phyloP scores from a whole-genome alignment of 306 rosid species.

The Sicyos edulis region DNA sequence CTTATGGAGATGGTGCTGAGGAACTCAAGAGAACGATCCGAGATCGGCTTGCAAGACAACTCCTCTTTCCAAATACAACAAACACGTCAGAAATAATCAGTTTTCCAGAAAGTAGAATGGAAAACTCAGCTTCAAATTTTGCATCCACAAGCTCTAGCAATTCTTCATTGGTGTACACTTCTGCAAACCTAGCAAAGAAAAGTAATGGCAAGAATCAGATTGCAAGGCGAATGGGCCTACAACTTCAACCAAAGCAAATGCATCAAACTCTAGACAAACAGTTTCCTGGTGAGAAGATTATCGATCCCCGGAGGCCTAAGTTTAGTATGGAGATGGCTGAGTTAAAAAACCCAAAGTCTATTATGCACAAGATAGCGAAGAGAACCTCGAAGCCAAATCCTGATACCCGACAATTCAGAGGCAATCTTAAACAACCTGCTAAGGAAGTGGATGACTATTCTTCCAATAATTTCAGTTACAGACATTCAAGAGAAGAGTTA shows the following conservation, averaged over 20 bases:
- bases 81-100: constrained; percentile 28
- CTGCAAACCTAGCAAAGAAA: constrained; percentile 33
- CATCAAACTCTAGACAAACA: constrained; percentile 32
- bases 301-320: constrained; percentile 43
- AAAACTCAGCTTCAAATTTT: constrained; percentile 45
- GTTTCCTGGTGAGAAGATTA: constrained; percentile 40
- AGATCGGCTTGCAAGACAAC: constrained; percentile 37
- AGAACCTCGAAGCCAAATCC: constrained; percentile 41
- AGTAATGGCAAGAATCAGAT: constrained; percentile 49
- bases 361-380: constrained; percentile 30
- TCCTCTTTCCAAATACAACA: constrained; percentile 23
- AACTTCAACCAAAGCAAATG: constrained; percentile 42
- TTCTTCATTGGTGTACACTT: constrained; percentile 37
- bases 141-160: constrained; percentile 75
- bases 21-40: constrained; percentile 43
- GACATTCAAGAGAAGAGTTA: constrained; percentile 19
- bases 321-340: constrained; percentile 54
- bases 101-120: too few species aligned
- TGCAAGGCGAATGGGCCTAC: constrained; percentile 84
- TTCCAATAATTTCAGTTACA: constrained; percentile 22
- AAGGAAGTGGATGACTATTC: constrained; percentile 29
- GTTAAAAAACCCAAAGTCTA: constrained; percentile 31
- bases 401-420: constrained; percentile 57
- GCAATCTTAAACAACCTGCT: constrained; percentile 38
- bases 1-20: constrained; percentile 40